phyloP scores from a whole-genome alignment of 345 rosid species.

The Aquilaria malaccensis region DNA sequence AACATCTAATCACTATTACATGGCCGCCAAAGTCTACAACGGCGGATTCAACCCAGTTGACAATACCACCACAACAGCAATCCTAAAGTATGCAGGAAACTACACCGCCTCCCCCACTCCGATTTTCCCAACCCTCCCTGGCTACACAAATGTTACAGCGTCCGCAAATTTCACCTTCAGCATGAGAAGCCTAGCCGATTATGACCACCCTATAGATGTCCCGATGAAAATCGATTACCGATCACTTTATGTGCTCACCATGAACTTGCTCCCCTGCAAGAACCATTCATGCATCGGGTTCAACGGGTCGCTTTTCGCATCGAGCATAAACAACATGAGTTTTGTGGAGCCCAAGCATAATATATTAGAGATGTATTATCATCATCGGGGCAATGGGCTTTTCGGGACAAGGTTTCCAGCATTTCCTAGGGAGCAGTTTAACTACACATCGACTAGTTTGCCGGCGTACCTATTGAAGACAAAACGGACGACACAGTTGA shows the following conservation, averaged over 20 bases:
- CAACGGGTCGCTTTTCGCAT: conserved; percentile 27
- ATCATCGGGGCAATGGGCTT: conserved; percentile 6
- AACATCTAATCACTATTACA: conserved; percentile 21
- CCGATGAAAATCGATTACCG: conserved; percentile 16
- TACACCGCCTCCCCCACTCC: conserved; percentile 9
- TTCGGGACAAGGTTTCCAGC: conserved; percentile 15
- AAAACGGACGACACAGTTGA: conserved; percentile 5
- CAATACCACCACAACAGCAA: conserved; percentile 23
- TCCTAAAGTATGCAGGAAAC: conserved; percentile 32
- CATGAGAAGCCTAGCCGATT: conserved; percentile 23
- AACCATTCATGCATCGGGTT: conserved; percentile 22
- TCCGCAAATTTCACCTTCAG: conserved; percentile 23
- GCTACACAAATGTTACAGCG: conserved; percentile 11
- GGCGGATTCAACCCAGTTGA: conserved; percentile 13
- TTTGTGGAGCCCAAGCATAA: conserved; percentile 24
- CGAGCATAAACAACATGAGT: conserved; percentile 48
- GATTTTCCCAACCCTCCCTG: conserved; percentile 12
- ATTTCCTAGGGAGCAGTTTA: conserved; percentile 10
- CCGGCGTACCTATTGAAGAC: conserved; percentile 6
- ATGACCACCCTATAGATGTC: conserved; percentile 22
- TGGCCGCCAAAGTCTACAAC: conserved; percentile 15
- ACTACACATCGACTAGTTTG: conserved; percentile 11
- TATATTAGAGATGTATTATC: conserved; percentile 6
- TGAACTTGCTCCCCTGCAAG: conserved; percentile 15
- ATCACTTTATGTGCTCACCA: background rate